Evolutionary conservation across 176 grass and related monocot genomes (phyloP).

Genomic region (Melocanna baccifera): DNA sequence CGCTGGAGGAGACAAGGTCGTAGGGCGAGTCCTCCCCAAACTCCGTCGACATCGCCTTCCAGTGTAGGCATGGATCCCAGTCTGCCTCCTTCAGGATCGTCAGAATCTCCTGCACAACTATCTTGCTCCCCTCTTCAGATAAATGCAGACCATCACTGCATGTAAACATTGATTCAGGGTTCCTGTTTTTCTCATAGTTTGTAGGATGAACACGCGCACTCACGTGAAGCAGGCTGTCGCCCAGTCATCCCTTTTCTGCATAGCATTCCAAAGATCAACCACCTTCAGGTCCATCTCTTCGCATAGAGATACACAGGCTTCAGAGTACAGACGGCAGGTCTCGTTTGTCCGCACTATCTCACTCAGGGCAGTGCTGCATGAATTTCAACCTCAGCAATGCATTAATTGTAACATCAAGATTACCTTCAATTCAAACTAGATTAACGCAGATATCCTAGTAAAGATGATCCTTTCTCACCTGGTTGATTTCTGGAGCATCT

Average conservation of each 20-base stretch:
- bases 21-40: conserved; percentile 73
- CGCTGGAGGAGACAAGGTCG: conserved; percentile 64
- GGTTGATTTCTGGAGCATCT: conserved; percentile 42
- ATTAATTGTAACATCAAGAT: neutral
- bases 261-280: conserved; percentile 70
- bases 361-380: conserved; percentile 43
- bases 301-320: conserved; percentile 66
- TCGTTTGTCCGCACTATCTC: conserved; percentile 71
- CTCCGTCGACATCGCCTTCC: conserved; percentile 69
- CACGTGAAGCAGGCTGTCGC: conserved; percentile 65
- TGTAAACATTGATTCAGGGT: no score
- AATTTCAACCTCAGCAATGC: neutral
- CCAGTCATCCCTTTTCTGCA: conserved; percentile 67
- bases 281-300: conserved; percentile 80
- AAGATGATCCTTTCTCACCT: conserved; percentile 29
- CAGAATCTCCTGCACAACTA: conserved; percentile 15
- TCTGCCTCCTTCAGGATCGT: conserved; percentile 74
- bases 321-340: conserved; percentile 56
- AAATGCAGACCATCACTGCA: conserved; percentile 53
- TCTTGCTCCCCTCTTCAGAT: conserved; percentile 42
- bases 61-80: conserved; percentile 78
- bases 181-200: no score
- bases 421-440: neutral
- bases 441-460: neutral
- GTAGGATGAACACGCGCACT: conserved; percentile 1